Evolutionary conservation across 805 yeast genomes (phyloP), one percentile per base, ranked within the genome.

Genomic region (Cyberlindnera xishuangbannaensis): DNA sequence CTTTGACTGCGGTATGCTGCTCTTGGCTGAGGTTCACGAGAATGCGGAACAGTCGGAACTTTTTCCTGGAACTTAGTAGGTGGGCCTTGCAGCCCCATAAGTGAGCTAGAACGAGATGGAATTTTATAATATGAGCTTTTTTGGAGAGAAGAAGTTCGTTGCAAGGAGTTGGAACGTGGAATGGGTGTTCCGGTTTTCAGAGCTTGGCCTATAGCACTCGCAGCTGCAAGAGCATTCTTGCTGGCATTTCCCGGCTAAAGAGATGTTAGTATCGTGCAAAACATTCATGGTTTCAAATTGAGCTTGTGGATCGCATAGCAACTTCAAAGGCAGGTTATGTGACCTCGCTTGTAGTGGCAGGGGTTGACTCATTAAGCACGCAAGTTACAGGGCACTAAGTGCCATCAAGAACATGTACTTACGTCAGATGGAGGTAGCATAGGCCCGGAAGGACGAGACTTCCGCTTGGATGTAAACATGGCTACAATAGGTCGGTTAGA

Each of bases 161-260:
- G 55, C 5, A 52, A 24, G n/a, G 53, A 47, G 35, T 48, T 52
- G 6, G 54, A 42, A 22, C 57, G 40, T 18, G 57, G 55, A 13
- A 52, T 56, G 19, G 50, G 56, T 16, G 27, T 48, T 17, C 49
- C 59, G 20, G 48, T 58, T 43, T 59, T 62, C 33, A 71, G 38
- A 1, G 76, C 74, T 32, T 58, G 57, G 3, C 78, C 78, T 38
- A 72, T 67, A 4, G 73, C 73, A 7, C 72, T 57, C 4, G 83
- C 83, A 17, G 83, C 83, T 6, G 82, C 83, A 17, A 76, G 44
- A 1, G 83, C 83, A 30, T 70, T 70, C 4, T 73, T 59, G 37
- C 63, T 59, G 8, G 67, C 61, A 22, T 52, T 40, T 3, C 47
- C 38, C 3, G 26, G 19, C 14, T 18, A 15, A 7, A 29, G 17